These are phyloP conservation scores for Blastocystis sp. DNA, from an alignment of 352 stramenopile genomes.

Conservation along the genomic window DNA sequence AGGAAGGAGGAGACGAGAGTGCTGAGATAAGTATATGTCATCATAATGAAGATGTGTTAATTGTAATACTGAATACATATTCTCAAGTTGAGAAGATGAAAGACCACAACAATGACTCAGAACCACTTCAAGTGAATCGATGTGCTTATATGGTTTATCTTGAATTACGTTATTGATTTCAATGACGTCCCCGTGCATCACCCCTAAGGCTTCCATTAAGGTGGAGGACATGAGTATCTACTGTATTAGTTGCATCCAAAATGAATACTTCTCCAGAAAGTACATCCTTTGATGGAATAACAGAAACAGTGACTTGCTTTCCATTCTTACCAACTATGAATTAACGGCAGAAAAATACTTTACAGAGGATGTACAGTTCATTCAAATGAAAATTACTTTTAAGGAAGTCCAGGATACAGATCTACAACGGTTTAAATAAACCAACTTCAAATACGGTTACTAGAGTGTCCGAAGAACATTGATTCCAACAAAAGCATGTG, in stretches of 20 bases:
- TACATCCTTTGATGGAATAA: background rate
- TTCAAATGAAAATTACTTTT: background rate
- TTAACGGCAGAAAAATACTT: background rate
- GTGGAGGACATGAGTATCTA: background rate
- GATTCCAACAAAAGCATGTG: slow-evolving; percentile 5
- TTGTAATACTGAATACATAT: background rate
- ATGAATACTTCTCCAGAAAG: background rate
- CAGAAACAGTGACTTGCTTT: background rate
- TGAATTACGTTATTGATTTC: background rate
- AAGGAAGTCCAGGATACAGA: background rate
- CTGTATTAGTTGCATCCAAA: background rate
- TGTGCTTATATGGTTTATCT: background rate
- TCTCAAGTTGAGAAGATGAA: background rate
- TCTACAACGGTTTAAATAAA: background rate
- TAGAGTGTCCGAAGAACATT: too few species aligned
- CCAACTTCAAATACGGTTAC: background rate
- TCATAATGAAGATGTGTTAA: background rate
- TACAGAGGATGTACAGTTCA: background rate
- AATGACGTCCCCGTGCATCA: background rate
- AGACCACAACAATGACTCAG: background rate
- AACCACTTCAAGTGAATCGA: background rate
- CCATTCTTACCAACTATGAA: background rate
- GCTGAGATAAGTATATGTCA: background rate
- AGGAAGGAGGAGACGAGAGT: slow-evolving; percentile 13
- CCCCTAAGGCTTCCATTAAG: background rate